phyloP scores from a whole-genome alignment of 2,329 filamentous ascomycete species.

The Pseudogymnoascus sp. region DNA sequence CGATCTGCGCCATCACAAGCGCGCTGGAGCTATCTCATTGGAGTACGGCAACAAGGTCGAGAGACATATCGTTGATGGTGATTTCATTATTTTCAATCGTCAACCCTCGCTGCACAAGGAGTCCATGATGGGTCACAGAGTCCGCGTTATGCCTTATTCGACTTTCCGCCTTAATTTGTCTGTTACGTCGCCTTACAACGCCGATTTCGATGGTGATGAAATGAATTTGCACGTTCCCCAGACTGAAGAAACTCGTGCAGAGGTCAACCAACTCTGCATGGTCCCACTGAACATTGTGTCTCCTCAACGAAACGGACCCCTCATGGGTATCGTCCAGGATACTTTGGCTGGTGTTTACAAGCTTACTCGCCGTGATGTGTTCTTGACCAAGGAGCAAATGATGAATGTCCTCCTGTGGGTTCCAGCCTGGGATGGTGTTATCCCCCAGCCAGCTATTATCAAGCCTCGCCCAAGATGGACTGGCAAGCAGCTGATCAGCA shows the following conservation, averaged over 20 bases:
- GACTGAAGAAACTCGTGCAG: slow-evolving; percentile 90
- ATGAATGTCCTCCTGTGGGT: slow-evolving; percentile 99
- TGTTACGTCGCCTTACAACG: slow-evolving; percentile 97
- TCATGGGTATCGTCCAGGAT: slow-evolving; percentile 99
- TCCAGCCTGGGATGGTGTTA: slow-evolving; percentile 91
- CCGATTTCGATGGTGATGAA: slow-evolving; percentile 99
- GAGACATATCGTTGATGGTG: slow-evolving; percentile 88
- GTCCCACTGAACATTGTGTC: slow-evolving; percentile 99
- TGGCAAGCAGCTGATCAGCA: slow-evolving; percentile 92
- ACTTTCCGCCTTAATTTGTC: slow-evolving; percentile 97
- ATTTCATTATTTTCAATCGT: slow-evolving; percentile 99
- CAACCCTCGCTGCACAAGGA: slow-evolving; percentile 99
- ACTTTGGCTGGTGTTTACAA: slow-evolving; percentile 96
- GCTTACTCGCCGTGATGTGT: slow-evolving; percentile 85
- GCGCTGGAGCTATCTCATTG: slow-evolving; percentile 74
- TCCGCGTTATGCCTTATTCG: slow-evolving; percentile 97
- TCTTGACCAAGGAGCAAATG: slow-evolving; percentile 81
- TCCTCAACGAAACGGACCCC: slow-evolving; percentile 87
- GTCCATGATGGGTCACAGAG: slow-evolving; percentile 99
- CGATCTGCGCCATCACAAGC: slow-evolving; percentile 87
- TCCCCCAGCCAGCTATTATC: slow-evolving; percentile 86
- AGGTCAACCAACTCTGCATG: slow-evolving; percentile 89
- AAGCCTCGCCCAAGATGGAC: slow-evolving; percentile 94
- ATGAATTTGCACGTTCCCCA: slow-evolving; percentile 99
- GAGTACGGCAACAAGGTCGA: slow-evolving; percentile 99